phyloP scores from a whole-genome alignment of 2,329 filamentous ascomycete genomes.

The Dryadomyces quercivorus region DNA sequence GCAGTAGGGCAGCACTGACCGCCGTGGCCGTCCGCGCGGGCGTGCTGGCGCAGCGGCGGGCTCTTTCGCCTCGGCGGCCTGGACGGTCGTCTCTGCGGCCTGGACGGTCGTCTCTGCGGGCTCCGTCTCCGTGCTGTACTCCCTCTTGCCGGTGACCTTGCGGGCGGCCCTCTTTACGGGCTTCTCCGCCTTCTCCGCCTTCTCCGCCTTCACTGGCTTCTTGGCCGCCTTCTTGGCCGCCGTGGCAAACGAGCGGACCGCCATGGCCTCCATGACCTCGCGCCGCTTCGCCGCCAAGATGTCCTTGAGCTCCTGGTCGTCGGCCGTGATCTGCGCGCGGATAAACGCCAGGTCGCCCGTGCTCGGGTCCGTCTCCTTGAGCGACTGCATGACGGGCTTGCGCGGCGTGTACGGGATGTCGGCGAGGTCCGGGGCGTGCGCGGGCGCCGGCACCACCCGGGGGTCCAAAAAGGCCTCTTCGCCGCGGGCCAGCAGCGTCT shows the following conservation, averaged over 20 bases:
- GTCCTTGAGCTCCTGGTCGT: constrained; percentile 60
- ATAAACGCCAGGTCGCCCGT: constrained; percentile 51
- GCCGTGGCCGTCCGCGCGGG: no score
- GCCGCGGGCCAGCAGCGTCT: constrained; percentile 63
- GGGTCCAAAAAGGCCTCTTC: constrained; percentile 57
- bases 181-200: background rate
- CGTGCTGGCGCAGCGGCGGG: no score
- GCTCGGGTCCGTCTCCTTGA: constrained; percentile 34
- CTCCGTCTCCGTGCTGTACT: no score
- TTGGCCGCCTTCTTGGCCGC: background rate
- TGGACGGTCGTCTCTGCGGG: background rate
- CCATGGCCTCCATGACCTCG: constrained; percentile 1
- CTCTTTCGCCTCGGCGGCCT: no score
- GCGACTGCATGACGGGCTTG: constrained; percentile 64
- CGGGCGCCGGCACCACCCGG: constrained; percentile 39
- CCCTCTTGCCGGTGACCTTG: background rate
- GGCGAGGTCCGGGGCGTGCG: constrained; percentile 43
- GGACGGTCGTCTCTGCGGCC: background rate
- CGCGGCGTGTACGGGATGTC: constrained; percentile 57
- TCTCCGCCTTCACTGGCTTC: background rate
- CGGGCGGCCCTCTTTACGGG: background rate
- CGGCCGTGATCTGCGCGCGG: constrained; percentile 68
- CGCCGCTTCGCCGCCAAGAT: constrained; percentile 50
- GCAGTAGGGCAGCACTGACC: constrained; percentile 23
- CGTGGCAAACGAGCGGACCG: background rate